Percentiles rank a stretch among this genome's conserved stretches.
Conservation (phyloP, 2,329 filamentous ascomycete genomes). For the Proliferodiscus dingleyae region DNA sequence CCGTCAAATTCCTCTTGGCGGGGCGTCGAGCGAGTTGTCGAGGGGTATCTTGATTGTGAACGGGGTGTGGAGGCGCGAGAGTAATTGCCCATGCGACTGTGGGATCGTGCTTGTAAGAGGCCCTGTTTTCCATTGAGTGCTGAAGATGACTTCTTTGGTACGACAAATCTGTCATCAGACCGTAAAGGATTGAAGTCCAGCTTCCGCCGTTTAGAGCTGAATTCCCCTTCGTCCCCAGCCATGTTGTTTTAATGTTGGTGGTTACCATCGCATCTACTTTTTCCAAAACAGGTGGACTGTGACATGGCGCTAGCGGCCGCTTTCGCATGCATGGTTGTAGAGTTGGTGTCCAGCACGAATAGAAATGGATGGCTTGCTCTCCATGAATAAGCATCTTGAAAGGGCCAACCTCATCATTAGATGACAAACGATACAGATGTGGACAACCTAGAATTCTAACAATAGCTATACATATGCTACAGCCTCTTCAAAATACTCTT, state of each 20-base stretch:
- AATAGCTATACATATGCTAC: too few species aligned
- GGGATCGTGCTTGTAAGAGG: slow-evolving; percentile 36
- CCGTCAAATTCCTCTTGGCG: slow-evolving; percentile 56
- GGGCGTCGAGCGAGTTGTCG: slow-evolving; percentile 35
- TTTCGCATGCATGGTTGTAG: too few species aligned
- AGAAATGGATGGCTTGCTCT: too few species aligned
- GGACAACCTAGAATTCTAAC: too few species aligned
- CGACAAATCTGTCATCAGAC: slow-evolving; percentile 51
- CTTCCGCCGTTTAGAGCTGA: slow-evolving; percentile 60
- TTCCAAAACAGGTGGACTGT: neutral
- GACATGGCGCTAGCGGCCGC: neutral
- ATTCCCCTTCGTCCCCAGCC: slow-evolving; percentile 35
- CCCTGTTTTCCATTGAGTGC: slow-evolving; percentile 19
- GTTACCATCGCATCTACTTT: too few species aligned
- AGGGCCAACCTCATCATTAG: too few species aligned
- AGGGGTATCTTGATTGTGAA: slow-evolving; percentile 28
- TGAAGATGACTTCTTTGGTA: slow-evolving; percentile 25
- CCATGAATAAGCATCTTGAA: too few species aligned
- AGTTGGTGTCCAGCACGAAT: too few species aligned
- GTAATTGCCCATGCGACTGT: slow-evolving; percentile 31
- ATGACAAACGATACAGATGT: too few species aligned
- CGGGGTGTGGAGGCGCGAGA: slow-evolving; percentile 31
- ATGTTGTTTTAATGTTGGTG: slow-evolving; percentile 24
- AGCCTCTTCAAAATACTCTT: too few species aligned
- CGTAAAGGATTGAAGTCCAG: slow-evolving; percentile 54